These are phyloP conservation scores for Peronosclerospora sorghi DNA, from an alignment of 352 stramenopile genomes.

Conservation along the genomic window DNA sequence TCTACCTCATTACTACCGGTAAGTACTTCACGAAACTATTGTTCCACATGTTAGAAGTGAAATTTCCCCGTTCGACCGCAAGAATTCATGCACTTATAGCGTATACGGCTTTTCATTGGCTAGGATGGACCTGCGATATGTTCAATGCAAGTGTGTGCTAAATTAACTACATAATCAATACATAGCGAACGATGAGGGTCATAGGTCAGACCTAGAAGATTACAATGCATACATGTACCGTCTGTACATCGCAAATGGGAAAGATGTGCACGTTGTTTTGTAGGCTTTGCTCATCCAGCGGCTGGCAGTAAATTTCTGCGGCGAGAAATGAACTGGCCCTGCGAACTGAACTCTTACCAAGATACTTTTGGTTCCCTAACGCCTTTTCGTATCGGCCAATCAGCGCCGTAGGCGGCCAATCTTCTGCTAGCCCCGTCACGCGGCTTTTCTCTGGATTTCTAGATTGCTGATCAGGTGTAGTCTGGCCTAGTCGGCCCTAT, in stretches of 20 bases:
- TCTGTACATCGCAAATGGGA: background rate
- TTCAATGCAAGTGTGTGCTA: background rate
- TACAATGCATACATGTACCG: background rate
- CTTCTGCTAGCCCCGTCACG: too few relatives aligned
- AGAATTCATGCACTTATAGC: background rate
- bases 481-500: background rate
- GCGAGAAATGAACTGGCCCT: background rate
- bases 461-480: background rate
- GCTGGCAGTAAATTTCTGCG: conserved; percentile 7
- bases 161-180: background rate
- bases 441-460: conserved; percentile 9
- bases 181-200: background rate
- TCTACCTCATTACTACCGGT: too few relatives aligned
- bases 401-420: background rate
- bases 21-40: too few relatives aligned
- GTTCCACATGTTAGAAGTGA: too few relatives aligned
- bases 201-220: background rate
- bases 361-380: conserved; percentile 20
- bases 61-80: background rate
- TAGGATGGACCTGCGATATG: background rate
- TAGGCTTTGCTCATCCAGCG: too few relatives aligned
- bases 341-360: conserved; percentile 15
- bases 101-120: background rate
- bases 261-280: background rate
- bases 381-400: conserved; percentile 17